These are phyloP conservation scores for Echinosophora koreensis DNA, from an alignment of 306 rosid genomes.

Conservation along the genomic window DNA sequence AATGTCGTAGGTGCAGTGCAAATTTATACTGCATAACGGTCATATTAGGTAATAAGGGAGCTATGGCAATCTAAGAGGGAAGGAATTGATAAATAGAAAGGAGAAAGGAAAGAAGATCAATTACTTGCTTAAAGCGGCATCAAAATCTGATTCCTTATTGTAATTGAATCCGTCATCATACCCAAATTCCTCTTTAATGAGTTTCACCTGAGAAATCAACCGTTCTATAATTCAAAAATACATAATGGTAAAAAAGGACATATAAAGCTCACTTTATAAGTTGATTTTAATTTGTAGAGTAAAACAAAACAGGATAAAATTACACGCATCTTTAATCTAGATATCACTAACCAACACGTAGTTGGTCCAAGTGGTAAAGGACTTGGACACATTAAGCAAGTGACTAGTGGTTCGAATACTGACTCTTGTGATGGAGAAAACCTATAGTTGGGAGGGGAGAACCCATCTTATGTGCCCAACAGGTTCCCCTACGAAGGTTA, in stretches of 20 bases:
- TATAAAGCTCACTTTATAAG: background rate
- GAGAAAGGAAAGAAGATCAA: background rate
- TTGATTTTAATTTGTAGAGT: too few species aligned
- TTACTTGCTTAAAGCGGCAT: slow-evolving; percentile 68
- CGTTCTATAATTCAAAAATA: background rate
- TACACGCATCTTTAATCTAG: too few species aligned
- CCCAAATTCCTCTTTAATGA: slow-evolving; percentile 72
- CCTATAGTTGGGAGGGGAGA: too few species aligned
- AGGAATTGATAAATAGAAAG: background rate
- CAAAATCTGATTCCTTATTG: slow-evolving; percentile 62
- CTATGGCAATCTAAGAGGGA: background rate
- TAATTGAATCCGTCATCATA: slow-evolving; percentile 80
- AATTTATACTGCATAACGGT: background rate
- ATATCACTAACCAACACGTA: too few species aligned
- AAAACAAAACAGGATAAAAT: too few species aligned
- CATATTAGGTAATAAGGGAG: background rate
- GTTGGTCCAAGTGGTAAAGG: too few species aligned
- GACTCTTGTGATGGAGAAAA: too few species aligned
- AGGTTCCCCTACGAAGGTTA: too few species aligned
- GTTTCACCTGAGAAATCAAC: slow-evolving; percentile 59
- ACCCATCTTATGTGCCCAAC: too few species aligned
- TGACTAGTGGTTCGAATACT: too few species aligned
- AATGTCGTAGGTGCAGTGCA: background rate
- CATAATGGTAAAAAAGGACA: too few species aligned
- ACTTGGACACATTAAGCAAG: too few species aligned